These are phyloP conservation scores for Casuarina equisetifolia DNA, from an alignment of 306 rosid species.

Conservation along the genomic window DNA sequence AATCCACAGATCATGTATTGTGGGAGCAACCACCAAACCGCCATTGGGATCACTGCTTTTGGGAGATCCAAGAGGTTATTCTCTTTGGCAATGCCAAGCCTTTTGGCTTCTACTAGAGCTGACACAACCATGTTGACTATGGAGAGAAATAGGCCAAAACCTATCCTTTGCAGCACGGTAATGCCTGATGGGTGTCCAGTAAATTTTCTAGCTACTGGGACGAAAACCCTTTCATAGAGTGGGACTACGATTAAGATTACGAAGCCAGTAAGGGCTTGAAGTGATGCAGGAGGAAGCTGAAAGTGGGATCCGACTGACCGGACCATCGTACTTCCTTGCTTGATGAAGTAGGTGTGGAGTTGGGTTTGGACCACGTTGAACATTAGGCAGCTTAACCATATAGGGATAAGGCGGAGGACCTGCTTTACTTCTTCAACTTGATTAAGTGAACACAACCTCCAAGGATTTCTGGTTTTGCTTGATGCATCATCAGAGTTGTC, in stretches of 20 bases:
- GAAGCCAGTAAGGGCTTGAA: slow-evolving; percentile 54
- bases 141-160: slow-evolving; percentile 62
- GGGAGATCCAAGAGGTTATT: slow-evolving; percentile 48
- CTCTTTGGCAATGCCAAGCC: slow-evolving; percentile 45
- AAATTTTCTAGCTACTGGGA: slow-evolving; percentile 42
- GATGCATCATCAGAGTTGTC: slow-evolving; percentile 45
- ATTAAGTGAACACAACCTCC: slow-evolving; percentile 68
- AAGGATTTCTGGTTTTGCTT: slow-evolving; percentile 52
- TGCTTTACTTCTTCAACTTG: slow-evolving; percentile 85
- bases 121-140: slow-evolving; percentile 56
- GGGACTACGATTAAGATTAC: slow-evolving; percentile 47
- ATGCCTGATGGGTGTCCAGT: slow-evolving; percentile 56
- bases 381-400: slow-evolving; percentile 73
- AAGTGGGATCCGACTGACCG: slow-evolving; percentile 58
- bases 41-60: slow-evolving; percentile 49
- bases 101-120: slow-evolving; percentile 54
- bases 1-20: slow-evolving; percentile 56
- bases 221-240: slow-evolving; percentile 52
- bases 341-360: slow-evolving; percentile 56
- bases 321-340: slow-evolving; percentile 61
- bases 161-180: slow-evolving; percentile 66
- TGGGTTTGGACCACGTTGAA: slow-evolving; percentile 58
- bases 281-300: slow-evolving; percentile 62
- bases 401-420: slow-evolving; percentile 58
- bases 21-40: slow-evolving; percentile 80